phyloP scores from a whole-genome alignment of 2,329 filamentous ascomycete genomes.

The Hypoxylon sp. region DNA sequence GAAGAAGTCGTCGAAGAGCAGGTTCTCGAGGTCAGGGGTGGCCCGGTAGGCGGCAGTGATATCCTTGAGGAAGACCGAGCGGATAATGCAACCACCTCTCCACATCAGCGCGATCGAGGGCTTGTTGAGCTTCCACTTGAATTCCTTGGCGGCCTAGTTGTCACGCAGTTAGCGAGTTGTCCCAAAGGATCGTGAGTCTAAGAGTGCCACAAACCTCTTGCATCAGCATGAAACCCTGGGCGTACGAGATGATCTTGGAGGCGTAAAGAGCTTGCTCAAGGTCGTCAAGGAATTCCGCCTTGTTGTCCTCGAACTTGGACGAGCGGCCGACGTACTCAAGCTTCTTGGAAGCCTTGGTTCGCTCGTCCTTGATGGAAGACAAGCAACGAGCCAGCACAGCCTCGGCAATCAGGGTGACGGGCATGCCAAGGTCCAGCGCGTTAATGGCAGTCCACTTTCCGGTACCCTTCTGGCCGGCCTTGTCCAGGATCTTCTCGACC shows the following conservation, averaged over 20 bases:
- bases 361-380: conserved; percentile 93
- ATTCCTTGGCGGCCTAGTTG: conserved; percentile 87
- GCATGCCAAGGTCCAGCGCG: conserved; percentile 97
- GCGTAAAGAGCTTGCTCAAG: conserved; percentile 99
- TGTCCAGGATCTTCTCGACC: conserved; percentile 98
- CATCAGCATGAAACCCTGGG: conserved; percentile 99
- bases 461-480: conserved; percentile 98
- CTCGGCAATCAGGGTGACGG: conserved; percentile 97
- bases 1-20: conserved; percentile 99
- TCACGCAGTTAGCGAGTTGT: conserved; percentile 13
- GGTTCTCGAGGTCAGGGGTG: conserved; percentile 94
- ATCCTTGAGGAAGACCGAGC: conserved; percentile 99
- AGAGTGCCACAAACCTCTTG: conserved; percentile 76
- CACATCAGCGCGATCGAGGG: conserved; percentile 99
- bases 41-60: conserved; percentile 97
- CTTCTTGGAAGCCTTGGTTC: conserved; percentile 78
- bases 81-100: conserved; percentile 99
- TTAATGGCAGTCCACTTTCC: conserved; percentile 99
- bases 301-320: conserved; percentile 86
- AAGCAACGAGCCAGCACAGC: conserved; percentile 94
- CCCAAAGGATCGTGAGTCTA: conserved; percentile 27
- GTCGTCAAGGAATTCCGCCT: conserved; percentile 92
- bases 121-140: conserved; percentile 99
- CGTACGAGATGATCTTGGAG: conserved; percentile 99
- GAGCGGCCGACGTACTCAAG: conserved; percentile 77